Conservation (phyloP, 1,284 basidiomycete genomes). For the Malassezia vespertilionis region DNA sequence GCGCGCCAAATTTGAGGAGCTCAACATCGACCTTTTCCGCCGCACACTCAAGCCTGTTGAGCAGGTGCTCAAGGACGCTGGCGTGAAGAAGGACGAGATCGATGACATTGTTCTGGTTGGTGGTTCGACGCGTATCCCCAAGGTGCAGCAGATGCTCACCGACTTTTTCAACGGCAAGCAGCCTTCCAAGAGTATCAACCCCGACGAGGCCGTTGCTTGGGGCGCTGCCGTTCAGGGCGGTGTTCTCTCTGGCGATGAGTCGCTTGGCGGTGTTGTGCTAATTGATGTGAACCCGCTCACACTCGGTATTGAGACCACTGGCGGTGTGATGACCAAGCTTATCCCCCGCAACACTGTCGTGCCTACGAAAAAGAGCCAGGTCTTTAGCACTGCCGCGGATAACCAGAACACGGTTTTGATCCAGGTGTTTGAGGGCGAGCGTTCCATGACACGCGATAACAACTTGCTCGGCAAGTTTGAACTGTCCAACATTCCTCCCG, state of each 20-base stretch:
- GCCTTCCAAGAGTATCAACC: slow-evolving; percentile 84
- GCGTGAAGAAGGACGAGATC: slow-evolving; percentile 92
- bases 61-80: slow-evolving; percentile 94
- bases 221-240: slow-evolving; percentile 96
- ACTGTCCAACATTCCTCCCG: slow-evolving; percentile 78
- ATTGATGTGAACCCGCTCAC: slow-evolving; percentile 91
- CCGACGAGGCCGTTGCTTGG: slow-evolving; percentile 65
- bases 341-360: slow-evolving; percentile 94
- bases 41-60: slow-evolving; percentile 99
- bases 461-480: slow-evolving; percentile 95
- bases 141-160: slow-evolving; percentile 90
- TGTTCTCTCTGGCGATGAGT: slow-evolving; percentile 79
- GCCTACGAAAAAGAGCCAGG: slow-evolving; percentile 93
- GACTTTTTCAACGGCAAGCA: slow-evolving; percentile 83
- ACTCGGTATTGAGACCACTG: slow-evolving; percentile 94
- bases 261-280: slow-evolving; percentile 69
- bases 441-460: slow-evolving; percentile 92
- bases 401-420: slow-evolving; percentile 53
- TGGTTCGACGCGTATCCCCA: slow-evolving; percentile 96
- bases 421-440: slow-evolving; percentile 83
- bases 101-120: slow-evolving; percentile 83
- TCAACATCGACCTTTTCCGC: slow-evolving; percentile 96
- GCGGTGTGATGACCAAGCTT: slow-evolving; percentile 95
- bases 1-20: slow-evolving; percentile 94
- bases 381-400: slow-evolving; percentile 66